These are phyloP conservation scores for Protomyces macrosporus DNA, from an alignment of 1,139 yeast species.

Conservation along the genomic window DNA sequence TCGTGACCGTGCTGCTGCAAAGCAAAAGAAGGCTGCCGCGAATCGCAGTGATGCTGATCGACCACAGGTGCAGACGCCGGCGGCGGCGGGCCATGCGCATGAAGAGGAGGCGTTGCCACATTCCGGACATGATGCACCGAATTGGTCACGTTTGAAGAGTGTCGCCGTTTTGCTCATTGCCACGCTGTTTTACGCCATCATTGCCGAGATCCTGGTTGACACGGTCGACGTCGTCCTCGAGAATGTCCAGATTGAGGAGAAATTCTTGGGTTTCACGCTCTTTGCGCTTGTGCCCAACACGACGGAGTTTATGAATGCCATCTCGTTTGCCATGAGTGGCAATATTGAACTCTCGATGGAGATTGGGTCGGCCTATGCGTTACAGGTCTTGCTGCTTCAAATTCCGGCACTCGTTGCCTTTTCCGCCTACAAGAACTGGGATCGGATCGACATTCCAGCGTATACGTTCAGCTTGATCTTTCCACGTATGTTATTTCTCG, in stretches of 20 bases:
- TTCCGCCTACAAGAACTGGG: constrained; percentile 50
- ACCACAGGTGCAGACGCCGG: neutral
- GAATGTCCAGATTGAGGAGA: constrained; percentile 74
- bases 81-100: neutral
- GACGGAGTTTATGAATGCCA: constrained; percentile 93
- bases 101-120: constrained; percentile 41
- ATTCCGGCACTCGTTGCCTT: constrained; percentile 84
- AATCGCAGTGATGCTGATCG: neutral
- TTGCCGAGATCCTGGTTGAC: constrained; percentile 91
- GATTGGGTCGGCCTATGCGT: constrained; percentile 94
- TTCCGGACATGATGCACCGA: constrained; percentile 94
- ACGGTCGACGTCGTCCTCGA: constrained; percentile 85
- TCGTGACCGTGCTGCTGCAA: constrained; percentile 5
- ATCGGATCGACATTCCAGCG: constrained; percentile 32
- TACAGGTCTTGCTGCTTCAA: constrained; percentile 92
- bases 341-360: constrained; percentile 93
- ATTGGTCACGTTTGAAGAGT: constrained; percentile 87
- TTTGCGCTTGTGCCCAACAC: constrained; percentile 96
- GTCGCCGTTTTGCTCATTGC: constrained; percentile 79
- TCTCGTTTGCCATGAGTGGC: constrained; percentile 92
- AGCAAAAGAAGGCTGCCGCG: neutral
- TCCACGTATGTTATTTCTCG: constrained; percentile 48
- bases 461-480: constrained; percentile 56
- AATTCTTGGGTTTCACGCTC: constrained; percentile 84
- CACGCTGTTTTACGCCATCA: constrained; percentile 79